Conservation (phyloP, 352 stramenopile species). For the Globisporangium heterothallicum region DNA sequence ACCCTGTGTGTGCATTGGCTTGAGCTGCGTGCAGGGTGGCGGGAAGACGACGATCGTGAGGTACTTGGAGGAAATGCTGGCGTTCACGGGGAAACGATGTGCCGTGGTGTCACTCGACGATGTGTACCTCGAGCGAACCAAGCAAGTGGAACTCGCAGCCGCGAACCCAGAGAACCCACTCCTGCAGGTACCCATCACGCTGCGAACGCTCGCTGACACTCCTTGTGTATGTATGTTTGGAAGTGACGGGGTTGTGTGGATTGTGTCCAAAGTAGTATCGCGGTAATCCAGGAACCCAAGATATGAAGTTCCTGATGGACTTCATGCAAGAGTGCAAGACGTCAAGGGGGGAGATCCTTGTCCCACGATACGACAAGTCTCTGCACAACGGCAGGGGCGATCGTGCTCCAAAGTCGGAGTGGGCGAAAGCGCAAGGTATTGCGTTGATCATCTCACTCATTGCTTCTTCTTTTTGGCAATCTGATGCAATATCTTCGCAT, state of each 20-base stretch:
- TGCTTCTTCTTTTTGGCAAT: background rate
- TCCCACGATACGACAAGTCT: conserved; percentile 82
- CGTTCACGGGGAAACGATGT: conserved; percentile 46
- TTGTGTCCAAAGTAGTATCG: conserved; percentile 45
- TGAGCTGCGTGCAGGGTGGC: conserved; percentile 81
- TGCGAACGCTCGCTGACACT: background rate
- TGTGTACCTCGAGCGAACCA: conserved; percentile 64
- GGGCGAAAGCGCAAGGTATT: conserved; percentile 53
- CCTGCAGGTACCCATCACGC: conserved; percentile 45
- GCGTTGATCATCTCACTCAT: background rate
- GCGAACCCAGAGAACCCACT: conserved; percentile 62
- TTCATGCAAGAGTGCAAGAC: conserved; percentile 57
- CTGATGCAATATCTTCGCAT: background rate
- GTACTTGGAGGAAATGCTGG: conserved; percentile 60
- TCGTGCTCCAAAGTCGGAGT: conserved; percentile 47
- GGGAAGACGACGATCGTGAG: conserved; percentile 82
- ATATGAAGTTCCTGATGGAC: conserved; percentile 58
- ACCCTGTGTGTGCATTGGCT: conserved; percentile 62
- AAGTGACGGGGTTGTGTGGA: background rate
- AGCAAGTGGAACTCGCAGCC: conserved; percentile 60
- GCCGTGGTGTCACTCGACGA: conserved; percentile 81
- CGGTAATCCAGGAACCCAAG: conserved; percentile 79
- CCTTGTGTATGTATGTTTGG: background rate
- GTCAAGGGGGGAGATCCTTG: conserved; percentile 27
- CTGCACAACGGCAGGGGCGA: conserved; percentile 66